These are phyloP conservation scores for Alternaria sp. DNA, from an alignment of 2,329 filamentous ascomycete genomes.

Conservation along the genomic window DNA sequence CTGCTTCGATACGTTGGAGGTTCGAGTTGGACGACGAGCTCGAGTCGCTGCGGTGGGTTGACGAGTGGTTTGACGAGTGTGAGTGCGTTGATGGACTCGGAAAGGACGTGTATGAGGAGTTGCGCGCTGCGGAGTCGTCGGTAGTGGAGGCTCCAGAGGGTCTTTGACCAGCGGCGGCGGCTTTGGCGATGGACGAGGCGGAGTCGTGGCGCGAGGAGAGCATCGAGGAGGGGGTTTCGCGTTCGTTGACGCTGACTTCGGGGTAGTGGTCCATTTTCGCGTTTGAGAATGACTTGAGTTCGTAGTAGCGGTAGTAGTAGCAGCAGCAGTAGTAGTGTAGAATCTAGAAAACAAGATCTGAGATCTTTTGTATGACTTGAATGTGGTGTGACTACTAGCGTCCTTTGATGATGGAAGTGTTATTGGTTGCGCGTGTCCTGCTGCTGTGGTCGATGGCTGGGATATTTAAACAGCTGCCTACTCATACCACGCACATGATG, in stretches of 20 bases:
- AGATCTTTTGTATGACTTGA: background rate
- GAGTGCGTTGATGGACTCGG: constrained; percentile 14
- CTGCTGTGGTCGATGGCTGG: background rate
- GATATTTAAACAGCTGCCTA: constrained; percentile 9
- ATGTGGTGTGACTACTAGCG: background rate
- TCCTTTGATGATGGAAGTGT: background rate
- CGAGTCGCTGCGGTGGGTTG: constrained; percentile 7
- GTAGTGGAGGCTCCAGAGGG: background rate
- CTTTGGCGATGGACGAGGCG: constrained; percentile 21
- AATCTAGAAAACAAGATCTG: background rate
- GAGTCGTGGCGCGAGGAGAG: constrained; percentile 23
- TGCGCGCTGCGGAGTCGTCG: background rate
- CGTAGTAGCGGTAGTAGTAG: background rate
- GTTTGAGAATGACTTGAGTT: background rate
- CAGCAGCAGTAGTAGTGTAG: background rate
- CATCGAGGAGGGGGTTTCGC: constrained; percentile 20
- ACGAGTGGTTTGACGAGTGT: constrained; percentile 6
- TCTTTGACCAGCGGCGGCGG: background rate
- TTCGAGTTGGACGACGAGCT: constrained; percentile 8
- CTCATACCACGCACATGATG: constrained; percentile 4
- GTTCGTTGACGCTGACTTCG: constrained; percentile 27
- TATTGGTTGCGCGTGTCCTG: background rate
- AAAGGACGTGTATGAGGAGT: constrained; percentile 17
- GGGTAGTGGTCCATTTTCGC: constrained; percentile 33
- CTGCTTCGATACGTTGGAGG: constrained; percentile 18